Percentiles rank a stretch among this genome's conserved stretches.
Conservation (phyloP, 2,329 filamentous ascomycete species). For the Neofusicoccum sp. region DNA sequence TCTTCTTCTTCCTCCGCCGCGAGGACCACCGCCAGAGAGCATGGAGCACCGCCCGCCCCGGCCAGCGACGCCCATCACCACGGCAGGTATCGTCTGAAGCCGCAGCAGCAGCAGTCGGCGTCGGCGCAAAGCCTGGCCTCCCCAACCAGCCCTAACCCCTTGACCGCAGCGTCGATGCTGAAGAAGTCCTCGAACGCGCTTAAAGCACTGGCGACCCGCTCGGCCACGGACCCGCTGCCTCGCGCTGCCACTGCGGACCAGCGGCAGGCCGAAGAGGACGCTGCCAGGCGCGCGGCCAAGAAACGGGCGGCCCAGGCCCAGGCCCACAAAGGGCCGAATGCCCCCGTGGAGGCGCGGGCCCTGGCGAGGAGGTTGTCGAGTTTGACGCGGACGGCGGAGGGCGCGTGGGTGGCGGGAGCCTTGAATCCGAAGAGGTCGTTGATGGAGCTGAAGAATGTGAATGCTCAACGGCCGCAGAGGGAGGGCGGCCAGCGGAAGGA, state of each 20-base stretch:
- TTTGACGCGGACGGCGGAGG: not conserved
- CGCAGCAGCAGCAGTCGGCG: not conserved
- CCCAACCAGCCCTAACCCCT: not conserved
- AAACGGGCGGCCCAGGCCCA: not conserved
- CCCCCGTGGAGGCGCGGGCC: not conserved
- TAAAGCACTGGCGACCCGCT: not conserved
- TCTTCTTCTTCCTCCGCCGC: not conserved
- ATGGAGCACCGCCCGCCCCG: not conserved
- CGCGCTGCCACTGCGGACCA: no score
- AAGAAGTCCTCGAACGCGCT: not conserved
- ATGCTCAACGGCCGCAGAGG: not conserved
- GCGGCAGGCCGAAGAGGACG: no score
- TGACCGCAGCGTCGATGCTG: not conserved
- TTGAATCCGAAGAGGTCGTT: not conserved
- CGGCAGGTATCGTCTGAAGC: not conserved
- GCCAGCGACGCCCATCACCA: not conserved
- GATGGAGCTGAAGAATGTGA: not conserved
- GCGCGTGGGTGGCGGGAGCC: not conserved
- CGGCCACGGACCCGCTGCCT: not conserved
- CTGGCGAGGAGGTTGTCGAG: not conserved
- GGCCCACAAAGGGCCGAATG: not conserved
- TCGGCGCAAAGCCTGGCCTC: not conserved
- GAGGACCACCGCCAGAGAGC: not conserved
- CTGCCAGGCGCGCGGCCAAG: not conserved
- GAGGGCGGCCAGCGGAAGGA: no score